Conservation (phyloP, 2,329 filamentous ascomycete species). For the Magnaporthiopsis poae region DNA sequence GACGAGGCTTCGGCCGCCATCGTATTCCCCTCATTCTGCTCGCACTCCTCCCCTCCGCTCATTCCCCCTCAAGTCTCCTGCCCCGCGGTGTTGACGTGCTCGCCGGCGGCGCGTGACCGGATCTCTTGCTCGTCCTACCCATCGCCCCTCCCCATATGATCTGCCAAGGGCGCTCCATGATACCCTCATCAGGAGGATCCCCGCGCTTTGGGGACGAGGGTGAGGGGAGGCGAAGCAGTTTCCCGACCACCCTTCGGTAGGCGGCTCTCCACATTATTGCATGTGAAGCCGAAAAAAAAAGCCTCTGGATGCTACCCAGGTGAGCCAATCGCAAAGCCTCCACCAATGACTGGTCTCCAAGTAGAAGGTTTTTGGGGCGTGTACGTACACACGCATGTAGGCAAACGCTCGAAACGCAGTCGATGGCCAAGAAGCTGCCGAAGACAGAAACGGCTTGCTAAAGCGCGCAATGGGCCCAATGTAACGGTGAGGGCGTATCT, state of each 20-base stretch:
- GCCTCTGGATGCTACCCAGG: neutral
- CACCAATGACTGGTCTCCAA: neutral
- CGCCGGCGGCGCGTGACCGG: neutral
- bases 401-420: neutral
- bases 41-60: too few species aligned
- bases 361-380: neutral
- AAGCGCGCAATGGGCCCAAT: neutral
- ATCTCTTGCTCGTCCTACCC: neutral
- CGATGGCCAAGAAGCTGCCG: neutral
- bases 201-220: neutral
- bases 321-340: neutral
- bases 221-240: neutral
- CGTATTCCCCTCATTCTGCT: neutral
- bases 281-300: neutral
- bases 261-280: neutral
- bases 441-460: neutral
- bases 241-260: neutral
- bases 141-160: neutral
- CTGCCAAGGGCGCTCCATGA: neutral
- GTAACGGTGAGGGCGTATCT: neutral
- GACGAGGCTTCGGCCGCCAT: neutral
- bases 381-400: neutral
- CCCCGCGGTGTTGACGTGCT: neutral
- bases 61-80: neutral
- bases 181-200: neutral